These are phyloP conservation scores for Colletotrichum lupini DNA, from an alignment of 2,329 filamentous ascomycete genomes.

Conservation along the genomic window DNA sequence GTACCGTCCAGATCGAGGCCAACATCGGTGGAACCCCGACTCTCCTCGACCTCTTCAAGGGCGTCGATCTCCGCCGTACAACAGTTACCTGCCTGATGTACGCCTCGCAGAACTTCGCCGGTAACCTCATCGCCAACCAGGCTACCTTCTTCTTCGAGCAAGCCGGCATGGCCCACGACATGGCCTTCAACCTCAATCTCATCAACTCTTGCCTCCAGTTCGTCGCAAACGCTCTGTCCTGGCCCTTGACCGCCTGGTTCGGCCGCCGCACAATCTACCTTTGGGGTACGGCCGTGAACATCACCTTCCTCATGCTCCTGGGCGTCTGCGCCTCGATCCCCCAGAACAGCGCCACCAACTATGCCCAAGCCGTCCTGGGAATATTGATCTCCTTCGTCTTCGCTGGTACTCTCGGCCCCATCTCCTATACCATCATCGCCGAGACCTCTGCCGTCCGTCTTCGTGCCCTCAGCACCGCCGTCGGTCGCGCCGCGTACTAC, in stretches of 20 bases:
- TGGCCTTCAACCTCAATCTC: constrained; percentile 41
- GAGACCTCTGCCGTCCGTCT: constrained; percentile 51
- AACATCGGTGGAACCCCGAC: constrained; percentile 54
- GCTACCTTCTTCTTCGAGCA: constrained; percentile 68
- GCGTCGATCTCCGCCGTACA: constrained; percentile 64
- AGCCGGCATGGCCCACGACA: constrained; percentile 38
- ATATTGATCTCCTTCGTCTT: constrained; percentile 53
- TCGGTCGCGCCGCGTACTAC: constrained; percentile 53
- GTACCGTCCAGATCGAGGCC: constrained; percentile 64
- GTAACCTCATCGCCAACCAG: constrained; percentile 71
- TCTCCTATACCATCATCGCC: constrained; percentile 51
- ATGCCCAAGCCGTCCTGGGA: constrained; percentile 49
- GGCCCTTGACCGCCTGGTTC: constrained; percentile 49
- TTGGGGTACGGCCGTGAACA: constrained; percentile 47
- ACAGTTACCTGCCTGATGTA: constrained; percentile 68
- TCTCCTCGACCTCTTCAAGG: constrained; percentile 63
- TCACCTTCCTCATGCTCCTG: constrained; percentile 49
- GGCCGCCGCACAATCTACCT: constrained; percentile 53
- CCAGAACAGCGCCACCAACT: constrained; percentile 47
- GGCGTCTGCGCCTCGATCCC: constrained; percentile 48
- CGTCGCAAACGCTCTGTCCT: constrained; percentile 48
- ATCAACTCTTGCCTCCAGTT: constrained; percentile 44
- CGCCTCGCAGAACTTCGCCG: constrained; percentile 68
- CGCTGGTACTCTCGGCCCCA: constrained; percentile 47
- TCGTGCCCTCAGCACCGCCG: constrained; percentile 49